These are phyloP conservation scores for Ammopiptanthus mongolicus DNA, from an alignment of 306 rosid genomes.

Conservation along the genomic window DNA sequence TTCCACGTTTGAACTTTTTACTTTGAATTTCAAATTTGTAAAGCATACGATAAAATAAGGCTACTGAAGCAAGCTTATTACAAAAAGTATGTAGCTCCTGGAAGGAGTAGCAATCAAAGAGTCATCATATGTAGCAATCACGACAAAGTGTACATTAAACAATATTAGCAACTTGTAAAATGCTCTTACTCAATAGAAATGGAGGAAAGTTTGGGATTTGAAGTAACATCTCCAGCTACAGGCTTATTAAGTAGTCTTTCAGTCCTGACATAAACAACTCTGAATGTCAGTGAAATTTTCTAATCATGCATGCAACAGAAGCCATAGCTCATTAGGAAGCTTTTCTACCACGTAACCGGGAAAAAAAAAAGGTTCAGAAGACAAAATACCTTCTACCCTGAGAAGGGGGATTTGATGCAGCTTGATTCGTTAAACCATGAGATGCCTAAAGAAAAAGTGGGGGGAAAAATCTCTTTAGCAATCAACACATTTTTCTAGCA, in stretches of 20 bases:
- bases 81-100: too few species aligned
- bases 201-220: conserved; percentile 28
- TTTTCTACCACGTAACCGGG: background rate
- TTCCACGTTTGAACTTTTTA: background rate
- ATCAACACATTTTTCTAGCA: background rate
- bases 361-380: background rate
- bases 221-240: conserved; percentile 28
- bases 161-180: background rate
- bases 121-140: too few species aligned
- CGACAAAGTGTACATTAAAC: background rate
- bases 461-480: background rate
- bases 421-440: conserved; percentile 34
- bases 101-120: too few species aligned
- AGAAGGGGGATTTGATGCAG: conserved; percentile 36
- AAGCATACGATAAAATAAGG: background rate
- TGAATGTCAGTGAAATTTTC: conserved; percentile 11
- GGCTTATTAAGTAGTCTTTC: conserved; percentile 32
- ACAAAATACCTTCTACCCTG: conserved; percentile 53
- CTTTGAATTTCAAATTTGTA: background rate
- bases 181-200: conserved; percentile 34
- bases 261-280: conserved; percentile 29
- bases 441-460: conserved; percentile 39
- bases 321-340: conserved; percentile 2
- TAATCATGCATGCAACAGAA: conserved; percentile 3
- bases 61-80: background rate